Conservation (phyloP, 176 grass and related monocot species). For the Aegilops sharonensis region DNA sequence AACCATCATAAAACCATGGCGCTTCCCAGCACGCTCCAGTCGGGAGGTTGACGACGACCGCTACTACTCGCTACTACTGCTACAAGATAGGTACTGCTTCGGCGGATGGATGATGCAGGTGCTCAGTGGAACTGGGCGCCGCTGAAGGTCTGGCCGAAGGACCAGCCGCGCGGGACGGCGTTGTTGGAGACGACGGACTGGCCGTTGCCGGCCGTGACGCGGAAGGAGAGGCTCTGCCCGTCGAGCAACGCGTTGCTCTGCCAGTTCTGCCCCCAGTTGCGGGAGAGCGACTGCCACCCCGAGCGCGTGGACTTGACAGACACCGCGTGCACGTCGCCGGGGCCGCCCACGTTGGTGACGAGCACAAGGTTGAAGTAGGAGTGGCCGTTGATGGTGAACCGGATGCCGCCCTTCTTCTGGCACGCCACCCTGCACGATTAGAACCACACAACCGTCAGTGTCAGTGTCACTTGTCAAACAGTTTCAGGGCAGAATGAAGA, state of each 20-base stretch:
- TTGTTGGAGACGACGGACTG: conserved; percentile 47
- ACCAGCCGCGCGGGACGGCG: conserved; percentile 60
- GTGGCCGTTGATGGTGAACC: conserved; percentile 90
- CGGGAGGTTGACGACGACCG: background rate
- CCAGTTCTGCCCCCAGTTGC: conserved; percentile 98
- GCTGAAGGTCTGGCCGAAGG: conserved; percentile 81
- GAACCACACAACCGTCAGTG: background rate
- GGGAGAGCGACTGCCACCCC: conserved; percentile 58
- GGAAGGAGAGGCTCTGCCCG: conserved; percentile 56
- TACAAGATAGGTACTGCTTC: background rate
- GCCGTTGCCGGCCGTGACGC: conserved; percentile 57
- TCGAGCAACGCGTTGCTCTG: conserved; percentile 65
- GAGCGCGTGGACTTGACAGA: conserved; percentile 48
- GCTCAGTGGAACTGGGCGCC: conserved; percentile 65
- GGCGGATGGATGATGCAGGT: too few species aligned
- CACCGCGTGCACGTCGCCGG: conserved; percentile 71
- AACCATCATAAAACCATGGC: conserved; percentile 53
- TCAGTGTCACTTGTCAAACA: background rate
- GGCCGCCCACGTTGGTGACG: conserved; percentile 77
- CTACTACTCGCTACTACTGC: background rate
- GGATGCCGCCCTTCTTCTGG: conserved; percentile 78
- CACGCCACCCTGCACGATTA: conserved; percentile 44
- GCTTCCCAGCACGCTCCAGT: conserved; percentile 22
- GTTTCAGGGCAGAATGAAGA: background rate
- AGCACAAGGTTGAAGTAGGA: conserved; percentile 94